Evolutionary conservation across 495 filamentous ascomycete genomes (phyloP), one percentile per base, ranked within the genome.

Genomic region (Aspergillus taichungensis): DNA sequence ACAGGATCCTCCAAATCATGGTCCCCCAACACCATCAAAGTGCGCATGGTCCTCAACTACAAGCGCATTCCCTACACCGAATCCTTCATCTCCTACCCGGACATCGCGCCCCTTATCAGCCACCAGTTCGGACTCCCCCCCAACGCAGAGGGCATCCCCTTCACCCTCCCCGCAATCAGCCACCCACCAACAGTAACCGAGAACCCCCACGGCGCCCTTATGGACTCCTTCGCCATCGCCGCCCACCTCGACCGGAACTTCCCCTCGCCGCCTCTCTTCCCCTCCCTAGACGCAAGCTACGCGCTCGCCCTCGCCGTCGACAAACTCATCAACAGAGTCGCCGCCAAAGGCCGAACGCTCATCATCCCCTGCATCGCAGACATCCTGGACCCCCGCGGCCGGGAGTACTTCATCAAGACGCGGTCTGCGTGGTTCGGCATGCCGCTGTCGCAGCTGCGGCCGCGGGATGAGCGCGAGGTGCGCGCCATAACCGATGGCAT

Each of bases 61-160:
- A 71, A 71, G 40, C 48, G 53, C 1, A 64, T 68, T 41, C 63
- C 59, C 8, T 69, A 68, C 47, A 69, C 66, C 8, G 59, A 71
- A 46, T 61, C 57, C 45, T 71, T 54, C 51, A 55, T 68, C 30
- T 67, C 67, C 29, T 69, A 69, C 49, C 66, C 66, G 3, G 67
- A 69, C 36, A 68, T 71, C 28, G 61, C 55, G 3, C 61, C 64
- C 9, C 41, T 71, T 3, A 55, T 62, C 11, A 51, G 52, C 18
- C 32, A 43, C 11, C 18, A 24, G 4, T 37, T 65, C 12, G 54
- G 14, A 2, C 40, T 71, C n/a, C 33, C 45, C n/a, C 55, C 65
- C 30, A 38, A 57, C 34, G 37, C 53, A 11, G 37, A 47, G 3
- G 50, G 54, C 2, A 37, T 14, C 5, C 52, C 47, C 0, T 69